Evolutionary conservation across 441 rosid species (phyloP).

Genomic region (Eruca vesicaria): DNA sequence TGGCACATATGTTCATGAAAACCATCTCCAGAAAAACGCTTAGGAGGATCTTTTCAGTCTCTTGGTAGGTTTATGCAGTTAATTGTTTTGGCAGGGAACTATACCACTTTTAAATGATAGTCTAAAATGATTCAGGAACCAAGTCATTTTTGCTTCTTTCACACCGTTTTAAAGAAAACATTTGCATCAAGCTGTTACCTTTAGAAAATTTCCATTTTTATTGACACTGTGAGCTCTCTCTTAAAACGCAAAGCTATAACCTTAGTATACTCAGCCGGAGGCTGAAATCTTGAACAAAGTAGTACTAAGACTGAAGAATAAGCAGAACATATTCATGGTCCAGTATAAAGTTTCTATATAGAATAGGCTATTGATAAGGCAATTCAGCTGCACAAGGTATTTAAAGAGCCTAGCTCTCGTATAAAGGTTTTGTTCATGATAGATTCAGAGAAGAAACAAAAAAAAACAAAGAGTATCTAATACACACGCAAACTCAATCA

Average conservation of each 20-base stretch:
- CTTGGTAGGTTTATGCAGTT: neutral
- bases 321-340: neutral
- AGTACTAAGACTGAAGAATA: neutral
- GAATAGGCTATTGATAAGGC: neutral
- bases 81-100: neutral
- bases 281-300: neutral
- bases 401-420: slow-evolving; percentile 10
- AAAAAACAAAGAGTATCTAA: slow-evolving; percentile 5
- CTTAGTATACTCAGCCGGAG: neutral
- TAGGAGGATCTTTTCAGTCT: neutral
- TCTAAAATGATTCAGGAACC: neutral
- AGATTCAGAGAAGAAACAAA: neutral
- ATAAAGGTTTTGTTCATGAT: neutral
- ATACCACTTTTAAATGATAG: neutral
- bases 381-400: slow-evolving; percentile 10
- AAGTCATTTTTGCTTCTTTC: neutral
- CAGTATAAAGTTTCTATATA: neutral
- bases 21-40: slow-evolving; percentile 22
- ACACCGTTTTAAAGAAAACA: neutral
- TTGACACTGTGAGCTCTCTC: neutral
- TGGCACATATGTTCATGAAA: slow-evolving; percentile 53
- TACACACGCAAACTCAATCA: slow-evolving; percentile 26
- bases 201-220: neutral
- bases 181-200: neutral
- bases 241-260: neutral